Base-by-base conservation (phyloP, 805 yeast genomes). In the Hyphopichia homilentoma region DNA sequence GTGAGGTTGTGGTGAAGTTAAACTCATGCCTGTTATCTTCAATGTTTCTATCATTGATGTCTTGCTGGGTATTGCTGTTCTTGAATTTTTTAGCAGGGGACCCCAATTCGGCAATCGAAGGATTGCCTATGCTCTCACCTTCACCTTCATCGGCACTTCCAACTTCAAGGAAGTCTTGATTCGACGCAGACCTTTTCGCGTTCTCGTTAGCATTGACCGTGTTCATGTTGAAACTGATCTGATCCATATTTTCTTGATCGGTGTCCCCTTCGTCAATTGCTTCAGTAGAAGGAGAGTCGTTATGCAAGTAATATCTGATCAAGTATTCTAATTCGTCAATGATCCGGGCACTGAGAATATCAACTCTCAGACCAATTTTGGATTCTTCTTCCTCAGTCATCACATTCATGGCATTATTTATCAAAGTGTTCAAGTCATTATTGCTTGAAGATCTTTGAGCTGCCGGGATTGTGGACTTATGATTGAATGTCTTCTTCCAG, bases 261-360 rank as follows among this genome's bases (percentile, higher is more conserved):
- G 41, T 33, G 12, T 45, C 49, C 12, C 47, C 53, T 30, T 52
- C 55, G 16, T 43, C 33, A 7, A 50, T 44, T 4, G 44, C 45
- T 16, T 39, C 41, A 15, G 44, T 39, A 18, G 28, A 41, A 18
- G 25, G 25, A 5, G 40, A 33, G 7, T 47, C 54, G 24, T 34
- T 40, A 12, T 41, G 42, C 12, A 59, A 48, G 45, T 74, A 77
- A 44, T 66, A 64, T 7, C 76, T 48, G 4, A 77, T 62, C 29
- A 78, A 54, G 39, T 57, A 70, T 45, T 79, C 83, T 29, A 81
- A 71, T 49, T 84, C 89, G 43, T 78, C 82, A 17, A 81, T 70
- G 2, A 84, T 77, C 48, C 87, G 64, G 2, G 86, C 86, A 52
- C 86, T 77, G 35, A 84, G 54, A 6, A 80, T 60, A 54, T 83